Conservation (phyloP, 2,329 filamentous ascomycete species). For the Fusarium xyrophilum region DNA sequence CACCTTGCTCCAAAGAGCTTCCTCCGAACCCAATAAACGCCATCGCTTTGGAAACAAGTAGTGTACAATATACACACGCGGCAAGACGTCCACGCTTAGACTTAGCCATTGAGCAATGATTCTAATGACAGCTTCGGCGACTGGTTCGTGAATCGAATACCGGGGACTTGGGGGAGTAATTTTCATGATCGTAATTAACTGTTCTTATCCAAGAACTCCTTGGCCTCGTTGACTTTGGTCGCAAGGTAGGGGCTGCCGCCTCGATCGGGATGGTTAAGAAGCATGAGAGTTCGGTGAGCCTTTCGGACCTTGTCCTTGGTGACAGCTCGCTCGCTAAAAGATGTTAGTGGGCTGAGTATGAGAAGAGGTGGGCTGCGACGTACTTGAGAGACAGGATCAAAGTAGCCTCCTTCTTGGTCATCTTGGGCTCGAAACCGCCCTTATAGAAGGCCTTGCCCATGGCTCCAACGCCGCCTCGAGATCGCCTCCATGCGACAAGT, state of each 20-base stretch:
- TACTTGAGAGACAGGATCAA: conserved; percentile 92
- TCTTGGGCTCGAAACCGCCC: conserved; percentile 94
- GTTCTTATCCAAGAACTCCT: conserved; percentile 88
- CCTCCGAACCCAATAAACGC: conserved; percentile 48
- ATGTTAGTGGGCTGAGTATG: conserved; percentile 4
- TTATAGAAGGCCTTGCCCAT: conserved; percentile 96
- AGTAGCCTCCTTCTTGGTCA: conserved; percentile 90
- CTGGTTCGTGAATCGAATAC: neutral
- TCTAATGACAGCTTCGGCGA: conserved; percentile 5
- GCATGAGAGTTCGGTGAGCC: conserved; percentile 93
- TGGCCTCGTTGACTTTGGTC: conserved; percentile 98
- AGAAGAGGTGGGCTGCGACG: conserved; percentile 17
- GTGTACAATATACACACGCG: conserved; percentile 47
- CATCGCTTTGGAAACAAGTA: conserved; percentile 55
- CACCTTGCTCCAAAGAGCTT: conserved; percentile 30
- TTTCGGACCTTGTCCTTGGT: conserved; percentile 95
- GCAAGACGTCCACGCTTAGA: conserved; percentile 17
- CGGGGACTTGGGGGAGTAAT: neutral
- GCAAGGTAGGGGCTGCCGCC: conserved; percentile 96
- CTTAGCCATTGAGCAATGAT: conserved; percentile 18
- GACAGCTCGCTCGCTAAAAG: conserved; percentile 77
- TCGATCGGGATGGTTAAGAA: conserved; percentile 96
- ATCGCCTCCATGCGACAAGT: conserved; percentile 85
- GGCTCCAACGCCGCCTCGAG: conserved; percentile 76
- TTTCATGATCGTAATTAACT: conserved; percentile 26